A percentile compares a stretch with the other conserved stretches of the same genome.
phyloP scores from a whole-genome alignment of 768 basidiomycete species.

The Naganishia vaughanmartiniae region DNA sequence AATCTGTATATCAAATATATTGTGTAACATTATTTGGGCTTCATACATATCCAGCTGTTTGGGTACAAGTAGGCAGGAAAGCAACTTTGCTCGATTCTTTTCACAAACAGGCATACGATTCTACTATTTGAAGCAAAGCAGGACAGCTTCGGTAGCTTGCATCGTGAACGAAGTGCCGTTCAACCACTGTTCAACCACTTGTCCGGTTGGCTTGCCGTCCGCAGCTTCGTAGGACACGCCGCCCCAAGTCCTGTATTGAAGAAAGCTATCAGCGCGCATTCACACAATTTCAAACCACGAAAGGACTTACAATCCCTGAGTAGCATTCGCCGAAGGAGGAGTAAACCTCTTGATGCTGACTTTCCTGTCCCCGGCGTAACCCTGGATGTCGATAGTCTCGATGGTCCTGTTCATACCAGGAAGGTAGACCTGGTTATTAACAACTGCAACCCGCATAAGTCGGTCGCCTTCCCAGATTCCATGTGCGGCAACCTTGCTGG shows the following conservation, averaged over 20 bases:
- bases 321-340: conserved; percentile 14
- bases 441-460: conserved; percentile 18
- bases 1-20: too few relatives aligned
- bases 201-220: conserved; percentile 26
- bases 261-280: neutral
- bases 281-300: neutral
- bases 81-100: neutral
- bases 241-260: conserved; percentile 30
- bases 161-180: neutral
- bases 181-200: conserved; percentile 19
- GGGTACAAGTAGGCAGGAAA: neutral
- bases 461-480: conserved; percentile 19
- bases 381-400: conserved; percentile 5
- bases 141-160: conserved; percentile 18
- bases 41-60: neutral
- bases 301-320: conserved; percentile 9
- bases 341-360: conserved; percentile 21
- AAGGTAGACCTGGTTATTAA: conserved; percentile 25
- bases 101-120: neutral
- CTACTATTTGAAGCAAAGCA: conserved; percentile 17
- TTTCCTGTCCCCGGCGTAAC: neutral
- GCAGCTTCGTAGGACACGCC: conserved; percentile 30
- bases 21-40: neutral
- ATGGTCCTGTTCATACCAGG: conserved; percentile 13
- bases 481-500: neutral